phyloP scores from a whole-genome alignment of 2,329 filamentous ascomycete genomes.

The Graphilbum ipis-grandicollis region DNA sequence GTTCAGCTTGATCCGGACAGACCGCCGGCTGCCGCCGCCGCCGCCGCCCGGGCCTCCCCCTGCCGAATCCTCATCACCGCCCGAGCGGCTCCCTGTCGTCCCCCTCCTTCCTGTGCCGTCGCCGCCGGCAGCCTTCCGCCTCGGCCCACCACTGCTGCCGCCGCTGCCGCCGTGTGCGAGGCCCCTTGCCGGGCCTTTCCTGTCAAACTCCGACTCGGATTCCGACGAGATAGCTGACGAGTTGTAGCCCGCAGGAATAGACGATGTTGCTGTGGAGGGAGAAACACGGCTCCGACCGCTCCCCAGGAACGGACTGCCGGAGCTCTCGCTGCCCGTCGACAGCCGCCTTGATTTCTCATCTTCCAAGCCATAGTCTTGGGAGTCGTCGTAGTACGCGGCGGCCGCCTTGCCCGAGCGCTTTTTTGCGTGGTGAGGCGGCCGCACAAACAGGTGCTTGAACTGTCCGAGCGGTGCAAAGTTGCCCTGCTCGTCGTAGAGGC shows the following conservation, averaged over 20 bases:
- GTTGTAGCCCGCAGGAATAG: slow-evolving; percentile 9
- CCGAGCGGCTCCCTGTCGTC: slow-evolving; percentile 4
- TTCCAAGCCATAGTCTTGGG: neutral
- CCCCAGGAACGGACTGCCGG: neutral
- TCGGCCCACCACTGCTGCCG: neutral
- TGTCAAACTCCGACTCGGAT: slow-evolving; percentile 42
- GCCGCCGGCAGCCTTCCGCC: neutral
- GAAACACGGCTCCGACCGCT: neutral
- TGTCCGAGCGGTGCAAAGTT: slow-evolving; percentile 61
- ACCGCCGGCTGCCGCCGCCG: slow-evolving; percentile 48
- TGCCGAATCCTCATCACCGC: slow-evolving; percentile 25
- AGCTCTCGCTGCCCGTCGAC: slow-evolving; percentile 4
- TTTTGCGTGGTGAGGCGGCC: neutral
- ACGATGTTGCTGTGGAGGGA: slow-evolving; percentile 26
- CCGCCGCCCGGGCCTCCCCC: too few relatives aligned
- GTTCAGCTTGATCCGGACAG: slow-evolving; percentile 80
- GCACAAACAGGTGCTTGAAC: slow-evolving; percentile 44
- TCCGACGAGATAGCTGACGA: slow-evolving; percentile 56
- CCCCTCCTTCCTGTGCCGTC: slow-evolving; percentile 2
- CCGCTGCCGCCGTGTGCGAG: slow-evolving; percentile 7
- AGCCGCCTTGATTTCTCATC: slow-evolving; percentile 5
- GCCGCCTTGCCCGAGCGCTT: neutral
- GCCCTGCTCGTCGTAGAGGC: slow-evolving; percentile 66
- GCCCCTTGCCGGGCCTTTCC: slow-evolving; percentile 11
- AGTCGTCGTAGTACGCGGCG: neutral